A percentile compares a stretch with the other conserved stretches of the same genome.
Conservation (phyloP, 139 green algal species). For the Coelastrella sp. region DNA sequence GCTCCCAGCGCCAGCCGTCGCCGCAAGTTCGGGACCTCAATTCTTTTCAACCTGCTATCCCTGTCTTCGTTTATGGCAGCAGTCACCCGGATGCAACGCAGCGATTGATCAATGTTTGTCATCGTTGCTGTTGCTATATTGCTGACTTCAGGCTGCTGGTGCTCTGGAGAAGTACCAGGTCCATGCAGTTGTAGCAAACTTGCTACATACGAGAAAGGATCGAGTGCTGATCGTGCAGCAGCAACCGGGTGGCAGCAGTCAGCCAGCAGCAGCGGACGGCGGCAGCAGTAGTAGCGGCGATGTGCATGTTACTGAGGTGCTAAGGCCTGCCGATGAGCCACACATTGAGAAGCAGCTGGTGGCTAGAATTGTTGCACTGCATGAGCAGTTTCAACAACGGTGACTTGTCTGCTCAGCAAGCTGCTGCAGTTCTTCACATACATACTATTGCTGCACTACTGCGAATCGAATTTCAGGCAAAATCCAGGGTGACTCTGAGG, state of each 20-base stretch:
- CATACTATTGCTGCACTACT: not conserved
- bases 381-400: slow-evolving; percentile 52
- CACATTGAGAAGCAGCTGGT: slow-evolving; percentile 67
- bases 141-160: slow-evolving; percentile 58
- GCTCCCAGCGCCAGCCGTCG: too few relatives aligned
- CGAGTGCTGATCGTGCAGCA: slow-evolving; percentile 75
- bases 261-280: slow-evolving; percentile 67
- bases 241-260: slow-evolving; percentile 78
- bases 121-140: not conserved
- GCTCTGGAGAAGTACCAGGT: slow-evolving; percentile 85
- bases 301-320: slow-evolving; percentile 32
- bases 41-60: too few relatives aligned
- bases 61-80: too few relatives aligned
- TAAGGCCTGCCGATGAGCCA: slow-evolving; percentile 40
- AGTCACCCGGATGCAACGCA: not conserved
- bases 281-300: slow-evolving; percentile 43
- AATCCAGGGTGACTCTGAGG: too few relatives aligned
- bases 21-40: too few relatives aligned
- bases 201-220: slow-evolving; percentile 91
- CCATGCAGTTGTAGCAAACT: slow-evolving; percentile 96
- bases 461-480: too few relatives aligned
- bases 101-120: not conserved
- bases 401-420: not conserved
- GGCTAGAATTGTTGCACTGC: slow-evolving; percentile 53
- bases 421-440: not conserved